Percentiles rank a stretch among this genome's conserved stretches.
These are phyloP conservation scores for Ostreobium quekettii DNA, from an alignment of 139 green algal species.

Conservation along the genomic window DNA sequence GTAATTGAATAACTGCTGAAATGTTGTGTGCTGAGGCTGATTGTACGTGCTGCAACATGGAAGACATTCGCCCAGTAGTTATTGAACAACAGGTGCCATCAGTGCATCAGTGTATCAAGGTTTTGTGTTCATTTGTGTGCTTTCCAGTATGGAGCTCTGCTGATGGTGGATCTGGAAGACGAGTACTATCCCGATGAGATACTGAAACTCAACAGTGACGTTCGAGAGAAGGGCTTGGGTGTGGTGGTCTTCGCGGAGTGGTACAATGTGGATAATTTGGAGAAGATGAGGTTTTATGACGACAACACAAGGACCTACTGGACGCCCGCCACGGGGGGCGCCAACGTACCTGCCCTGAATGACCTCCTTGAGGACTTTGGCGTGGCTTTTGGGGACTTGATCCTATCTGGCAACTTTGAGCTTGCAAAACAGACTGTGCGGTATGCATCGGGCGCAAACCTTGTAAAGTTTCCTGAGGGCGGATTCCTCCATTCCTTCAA, in stretches of 20 bases:
- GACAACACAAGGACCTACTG: slow-evolving; percentile 96
- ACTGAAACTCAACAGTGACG: slow-evolving; percentile 65
- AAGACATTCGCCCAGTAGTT: no score
- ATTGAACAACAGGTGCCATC: no score
- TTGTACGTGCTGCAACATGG: no score
- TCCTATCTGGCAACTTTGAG: slow-evolving; percentile 40
- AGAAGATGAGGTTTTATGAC: slow-evolving; percentile 91
- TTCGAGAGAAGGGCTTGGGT: slow-evolving; percentile 54
- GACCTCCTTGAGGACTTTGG: slow-evolving; percentile 77
- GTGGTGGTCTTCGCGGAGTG: slow-evolving; percentile 93
- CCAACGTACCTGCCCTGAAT: slow-evolving; percentile 96
- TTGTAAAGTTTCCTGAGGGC: slow-evolving; percentile 28
- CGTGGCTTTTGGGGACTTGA: slow-evolving; percentile 67
- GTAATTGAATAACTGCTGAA: no score
- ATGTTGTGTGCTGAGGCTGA: no score
- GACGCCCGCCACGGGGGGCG: slow-evolving; percentile 73
- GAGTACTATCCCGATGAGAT: slow-evolving; percentile 84
- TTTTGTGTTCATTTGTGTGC: slow-evolving; percentile 2
- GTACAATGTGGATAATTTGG: slow-evolving; percentile 81
- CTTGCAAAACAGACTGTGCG: slow-evolving; percentile 13
- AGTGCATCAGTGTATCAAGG: no score
- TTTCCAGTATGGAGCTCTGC: slow-evolving; percentile 70
- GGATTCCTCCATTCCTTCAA: slow-evolving; percentile 7
- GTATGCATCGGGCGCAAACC: slow-evolving; percentile 21
- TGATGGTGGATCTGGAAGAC: slow-evolving; percentile 89